Evolutionary conservation across 129 eudicot species (phyloP), one percentile per base, ranked within the genome.

Genomic region (Gnaphalium uliginosum): DNA sequence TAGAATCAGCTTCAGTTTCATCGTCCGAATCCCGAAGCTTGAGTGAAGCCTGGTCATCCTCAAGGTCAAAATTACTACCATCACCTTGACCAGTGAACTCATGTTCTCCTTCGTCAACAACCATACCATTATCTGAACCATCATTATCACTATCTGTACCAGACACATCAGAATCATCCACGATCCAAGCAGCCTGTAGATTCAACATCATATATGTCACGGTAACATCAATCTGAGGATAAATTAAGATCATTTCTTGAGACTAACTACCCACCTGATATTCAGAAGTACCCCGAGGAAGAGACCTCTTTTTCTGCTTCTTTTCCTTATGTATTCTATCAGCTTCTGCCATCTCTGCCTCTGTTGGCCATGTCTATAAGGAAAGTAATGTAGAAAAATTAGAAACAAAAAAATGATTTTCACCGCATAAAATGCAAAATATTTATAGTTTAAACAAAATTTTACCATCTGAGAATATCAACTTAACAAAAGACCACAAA

Each of bases 311-410:
- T 76, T 82, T 91, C 65, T 82, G 81, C 76, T 84, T 91, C 83
- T 83, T 91, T 43, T 90, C 93, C 80, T 70, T 73, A 18, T 83
- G 92, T 51, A 80, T 68, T 84, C 72, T 85, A 73, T 91, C 97
- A 51, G 99, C 97, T 78, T 95, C 97, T 69, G 80, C 89, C 97
- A 95, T 95, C 79, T 95, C 99, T 76, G 90, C 97, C 82, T 91
- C 97, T 27, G 99, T 95, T 30, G 99, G 99, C 97, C 97, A 95
- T 81, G 99, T 95, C 99, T 95, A 79, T 51, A 30, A 46, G 53
- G 18, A 14, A 46, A 46, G 53, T 46, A 6, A 46, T 46, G 5
- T 14, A 14, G 1, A 46, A 46, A 46, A 46, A 14, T 46, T 46
- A 46, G 50, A 46, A 46, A 46, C 53, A 46, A 46, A 46, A 9